Percentiles rank a stretch among this genome's conserved stretches.
Conservation (phyloP, 2,329 filamentous ascomycete genomes). For the Penicillium sp. region DNA sequence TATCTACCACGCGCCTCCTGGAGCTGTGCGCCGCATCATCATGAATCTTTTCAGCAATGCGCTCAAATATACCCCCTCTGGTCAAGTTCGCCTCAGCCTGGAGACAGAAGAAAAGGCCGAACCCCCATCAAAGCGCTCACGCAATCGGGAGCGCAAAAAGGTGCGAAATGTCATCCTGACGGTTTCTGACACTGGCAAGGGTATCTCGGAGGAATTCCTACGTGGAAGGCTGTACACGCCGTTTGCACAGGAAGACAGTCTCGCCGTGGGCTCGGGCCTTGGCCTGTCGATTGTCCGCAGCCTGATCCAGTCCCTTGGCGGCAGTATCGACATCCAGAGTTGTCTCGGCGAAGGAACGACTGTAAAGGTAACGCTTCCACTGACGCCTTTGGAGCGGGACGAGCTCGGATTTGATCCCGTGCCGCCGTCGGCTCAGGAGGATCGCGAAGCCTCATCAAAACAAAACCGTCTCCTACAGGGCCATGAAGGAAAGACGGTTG, state of each 20-base stretch:
- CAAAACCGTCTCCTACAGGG: not conserved
- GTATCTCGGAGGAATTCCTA: not conserved
- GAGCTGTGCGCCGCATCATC: conserved; percentile 31
- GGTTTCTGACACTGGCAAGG: conserved; percentile 2
- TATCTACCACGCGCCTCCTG: conserved; percentile 26
- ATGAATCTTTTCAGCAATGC: conserved; percentile 39
- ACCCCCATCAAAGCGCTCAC: not conserved
- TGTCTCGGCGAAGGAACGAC: not conserved
- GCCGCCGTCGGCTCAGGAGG: not conserved
- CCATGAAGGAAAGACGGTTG: not conserved
- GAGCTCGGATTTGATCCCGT: not conserved
- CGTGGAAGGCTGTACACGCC: conserved; percentile 50
- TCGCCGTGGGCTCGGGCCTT: conserved; percentile 62
- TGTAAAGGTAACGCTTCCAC: not conserved
- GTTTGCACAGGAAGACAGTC: conserved; percentile 62
- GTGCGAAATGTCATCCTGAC: not conserved
- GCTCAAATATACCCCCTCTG: conserved; percentile 33
- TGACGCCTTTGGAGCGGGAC: not conserved
- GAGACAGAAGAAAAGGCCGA: not conserved
- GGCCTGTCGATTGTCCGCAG: conserved; percentile 62
- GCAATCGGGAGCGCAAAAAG: not conserved
- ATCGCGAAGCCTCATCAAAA: not conserved
- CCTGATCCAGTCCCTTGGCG: conserved; percentile 8
- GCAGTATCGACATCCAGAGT: conserved; percentile 14
- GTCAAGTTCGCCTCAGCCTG: conserved; percentile 25